These are phyloP conservation scores for Papilionanthe hybrid DNA, from an alignment of 116 monocot genomes.

Conservation along the genomic window DNA sequence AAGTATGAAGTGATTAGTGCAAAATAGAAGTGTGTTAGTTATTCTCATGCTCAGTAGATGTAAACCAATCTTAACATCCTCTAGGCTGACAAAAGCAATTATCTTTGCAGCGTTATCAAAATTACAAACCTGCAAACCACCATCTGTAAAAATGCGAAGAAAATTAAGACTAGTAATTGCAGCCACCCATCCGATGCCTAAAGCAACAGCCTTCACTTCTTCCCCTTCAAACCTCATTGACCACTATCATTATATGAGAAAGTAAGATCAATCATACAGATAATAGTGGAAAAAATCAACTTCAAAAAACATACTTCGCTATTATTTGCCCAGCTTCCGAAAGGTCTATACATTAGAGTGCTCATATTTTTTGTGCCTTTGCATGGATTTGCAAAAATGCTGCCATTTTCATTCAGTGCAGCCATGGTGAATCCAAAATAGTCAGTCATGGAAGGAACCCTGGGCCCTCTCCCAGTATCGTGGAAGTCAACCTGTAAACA, in stretches of 20 bases:
- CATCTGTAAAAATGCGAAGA: conserved; percentile 91
- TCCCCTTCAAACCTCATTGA: conserved; percentile 98
- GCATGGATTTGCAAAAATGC: conserved; percentile 92
- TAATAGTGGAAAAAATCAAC: conserved; percentile 5
- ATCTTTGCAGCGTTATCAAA: not conserved
- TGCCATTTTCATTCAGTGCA: conserved; percentile 79
- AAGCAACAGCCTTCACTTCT: conserved; percentile 91
- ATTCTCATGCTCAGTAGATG: no score
- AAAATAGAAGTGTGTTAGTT: no score
- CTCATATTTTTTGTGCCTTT: conserved; percentile 87
- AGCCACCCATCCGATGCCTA: conserved; percentile 87
- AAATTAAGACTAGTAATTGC: conserved; percentile 78
- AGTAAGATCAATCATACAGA: not conserved
- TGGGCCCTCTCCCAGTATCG: conserved; percentile 94
- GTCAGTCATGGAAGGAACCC: conserved; percentile 98
- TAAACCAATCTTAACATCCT: not conserved
- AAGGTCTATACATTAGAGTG: conserved; percentile 98
- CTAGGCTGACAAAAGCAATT: not conserved
- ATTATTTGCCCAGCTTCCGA: conserved; percentile 97
- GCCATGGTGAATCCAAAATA: conserved; percentile 99
- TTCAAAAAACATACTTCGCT: conserved; percentile 60
- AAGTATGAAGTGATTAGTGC: no score
- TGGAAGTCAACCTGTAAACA: conserved; percentile 86
- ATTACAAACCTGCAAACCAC: conserved; percentile 84
- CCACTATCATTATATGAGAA: conserved; percentile 54